Percentiles rank a stretch among this genome's conserved stretches.
phyloP scores from a whole-genome alignment of 2,329 filamentous ascomycete species.

The Ascochyta fabae region DNA sequence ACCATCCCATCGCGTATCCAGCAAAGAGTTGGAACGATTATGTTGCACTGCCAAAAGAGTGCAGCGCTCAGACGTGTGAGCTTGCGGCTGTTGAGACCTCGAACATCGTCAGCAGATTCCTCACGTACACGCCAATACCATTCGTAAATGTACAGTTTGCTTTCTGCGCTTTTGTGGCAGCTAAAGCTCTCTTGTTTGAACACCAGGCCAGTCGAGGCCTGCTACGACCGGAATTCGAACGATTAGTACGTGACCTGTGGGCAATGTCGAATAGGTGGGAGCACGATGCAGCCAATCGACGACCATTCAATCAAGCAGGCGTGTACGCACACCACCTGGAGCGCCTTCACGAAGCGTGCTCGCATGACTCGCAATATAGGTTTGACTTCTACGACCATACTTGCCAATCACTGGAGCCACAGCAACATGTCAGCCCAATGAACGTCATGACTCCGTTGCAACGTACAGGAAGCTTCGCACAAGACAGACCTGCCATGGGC shows the following conservation, averaged over 20 bases:
- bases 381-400: slow-evolving; percentile 45
- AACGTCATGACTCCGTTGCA: slow-evolving; percentile 25
- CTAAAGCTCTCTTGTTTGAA: slow-evolving; percentile 41
- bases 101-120: slow-evolving; percentile 44
- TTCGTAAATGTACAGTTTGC: slow-evolving; percentile 46
- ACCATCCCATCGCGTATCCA: slow-evolving; percentile 42
- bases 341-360: slow-evolving; percentile 28
- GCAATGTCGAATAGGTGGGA: slow-evolving; percentile 41
- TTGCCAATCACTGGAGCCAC: slow-evolving; percentile 26
- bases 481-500: neutral
- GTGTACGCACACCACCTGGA: slow-evolving; percentile 38
- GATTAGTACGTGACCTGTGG: slow-evolving; percentile 31
- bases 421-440: slow-evolving; percentile 26
- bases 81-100: slow-evolving; percentile 42
- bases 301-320: slow-evolving; percentile 30
- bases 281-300: neutral
- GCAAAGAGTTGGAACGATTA: slow-evolving; percentile 40
- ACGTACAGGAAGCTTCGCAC: slow-evolving; percentile 15
- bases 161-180: slow-evolving; percentile 43
- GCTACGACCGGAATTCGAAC: slow-evolving; percentile 35
- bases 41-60: slow-evolving; percentile 42
- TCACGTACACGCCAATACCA: slow-evolving; percentile 35
- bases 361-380: slow-evolving; percentile 26
- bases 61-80: slow-evolving; percentile 43
- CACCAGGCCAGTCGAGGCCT: slow-evolving; percentile 27